Evolutionary conservation across 805 yeast species (phyloP).

Genomic region (Hanseniaspora hatyaiensis): DNA sequence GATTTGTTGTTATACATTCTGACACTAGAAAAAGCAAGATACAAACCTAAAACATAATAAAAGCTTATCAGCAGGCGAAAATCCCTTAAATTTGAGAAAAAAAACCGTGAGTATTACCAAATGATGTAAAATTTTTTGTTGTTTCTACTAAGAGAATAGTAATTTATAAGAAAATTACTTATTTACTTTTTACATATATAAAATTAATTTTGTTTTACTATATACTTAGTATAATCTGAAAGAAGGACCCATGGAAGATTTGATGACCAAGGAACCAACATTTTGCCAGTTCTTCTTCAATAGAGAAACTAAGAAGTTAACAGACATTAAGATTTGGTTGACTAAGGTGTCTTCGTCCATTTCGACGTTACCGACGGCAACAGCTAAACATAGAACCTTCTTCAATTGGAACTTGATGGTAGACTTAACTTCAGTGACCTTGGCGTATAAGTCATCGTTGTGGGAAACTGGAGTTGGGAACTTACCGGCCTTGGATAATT

Average conservation of each 20-base stretch:
- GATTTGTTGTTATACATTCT: no score
- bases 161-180: no score
- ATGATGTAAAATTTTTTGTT: no score
- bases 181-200: neutral
- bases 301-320: constrained; percentile 97
- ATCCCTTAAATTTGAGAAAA: no score
- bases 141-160: no score
- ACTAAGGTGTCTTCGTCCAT: constrained; percentile 94
- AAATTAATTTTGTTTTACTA: no score
- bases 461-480: constrained; percentile 99
- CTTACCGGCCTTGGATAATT: constrained; percentile 99
- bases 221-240: constrained; percentile 87
- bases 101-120: no score
- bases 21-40: no score
- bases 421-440: constrained; percentile 95
- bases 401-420: constrained; percentile 99
- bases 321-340: constrained; percentile 96
- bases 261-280: constrained; percentile 97
- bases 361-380: constrained; percentile 98
- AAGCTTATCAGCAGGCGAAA: no score
- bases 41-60: no score
- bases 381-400: constrained; percentile 99
- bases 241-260: constrained; percentile 99
- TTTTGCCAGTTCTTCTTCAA: constrained; percentile 99
- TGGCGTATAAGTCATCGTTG: constrained; percentile 91